Conservation (phyloP, 805 yeast genomes). For the Alloascoidea hylecoeti region DNA sequence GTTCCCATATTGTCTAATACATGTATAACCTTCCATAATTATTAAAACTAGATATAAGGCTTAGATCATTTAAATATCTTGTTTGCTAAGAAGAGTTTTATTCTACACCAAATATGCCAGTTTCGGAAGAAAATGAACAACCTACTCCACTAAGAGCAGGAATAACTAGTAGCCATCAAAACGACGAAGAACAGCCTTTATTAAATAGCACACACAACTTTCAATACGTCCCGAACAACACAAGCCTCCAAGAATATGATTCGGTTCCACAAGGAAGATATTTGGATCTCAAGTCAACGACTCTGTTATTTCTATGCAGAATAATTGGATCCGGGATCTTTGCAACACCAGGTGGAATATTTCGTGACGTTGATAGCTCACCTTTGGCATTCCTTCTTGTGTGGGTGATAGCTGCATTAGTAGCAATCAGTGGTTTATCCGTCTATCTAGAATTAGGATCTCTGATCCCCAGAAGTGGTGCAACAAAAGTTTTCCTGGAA, state of each 20-base stretch:
- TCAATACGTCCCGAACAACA: neutral
- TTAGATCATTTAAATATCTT: too few relatives aligned
- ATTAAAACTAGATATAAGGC: too few relatives aligned
- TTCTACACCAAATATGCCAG: too few relatives aligned
- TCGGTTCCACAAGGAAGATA: constrained; percentile 5
- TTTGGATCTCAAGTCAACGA: constrained; percentile 3
- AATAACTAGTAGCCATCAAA: too few relatives aligned
- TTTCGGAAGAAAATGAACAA: too few relatives aligned
- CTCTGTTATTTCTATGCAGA: constrained; percentile 15
- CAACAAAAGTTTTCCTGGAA: constrained; percentile 60
- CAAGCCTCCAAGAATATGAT: neutral
- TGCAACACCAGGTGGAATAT: constrained; percentile 56
- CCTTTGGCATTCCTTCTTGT: constrained; percentile 41
- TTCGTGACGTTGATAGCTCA: constrained; percentile 55
- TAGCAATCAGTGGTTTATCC: constrained; percentile 54
- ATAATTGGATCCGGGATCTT: constrained; percentile 72
- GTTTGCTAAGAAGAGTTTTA: too few relatives aligned
- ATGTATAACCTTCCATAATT: too few relatives aligned
- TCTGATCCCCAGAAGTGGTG: constrained; percentile 62
- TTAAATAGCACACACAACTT: neutral
- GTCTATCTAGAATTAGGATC: constrained; percentile 60
- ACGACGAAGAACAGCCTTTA: neutral
- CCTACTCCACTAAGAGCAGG: too few relatives aligned
- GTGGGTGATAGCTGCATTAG: constrained; percentile 48
- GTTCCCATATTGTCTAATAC: too few relatives aligned